Evolutionary conservation across 2,329 filamentous ascomycete genomes (phyloP).

Genomic region (Microdochium bolleyi): DNA sequence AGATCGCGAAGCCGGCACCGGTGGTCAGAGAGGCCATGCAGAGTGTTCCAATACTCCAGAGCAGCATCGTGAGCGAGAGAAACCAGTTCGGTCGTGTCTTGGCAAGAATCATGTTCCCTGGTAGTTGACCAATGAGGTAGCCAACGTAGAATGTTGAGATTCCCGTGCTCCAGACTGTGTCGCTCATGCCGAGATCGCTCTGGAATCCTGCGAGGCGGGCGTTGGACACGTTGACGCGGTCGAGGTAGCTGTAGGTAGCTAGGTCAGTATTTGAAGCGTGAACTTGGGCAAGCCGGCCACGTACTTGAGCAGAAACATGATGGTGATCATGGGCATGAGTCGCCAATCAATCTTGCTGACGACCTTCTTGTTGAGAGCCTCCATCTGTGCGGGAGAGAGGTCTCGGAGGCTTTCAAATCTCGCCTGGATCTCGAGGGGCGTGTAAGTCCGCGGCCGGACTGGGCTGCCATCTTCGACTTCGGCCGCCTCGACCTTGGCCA

Average conservation of each 20-base stretch:
- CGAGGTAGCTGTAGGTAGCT: slow-evolving; percentile 31
- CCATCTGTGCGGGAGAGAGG: slow-evolving; percentile 13
- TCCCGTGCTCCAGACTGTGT: slow-evolving; percentile 26
- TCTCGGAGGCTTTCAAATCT: slow-evolving; percentile 13
- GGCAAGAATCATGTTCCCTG: slow-evolving; percentile 34
- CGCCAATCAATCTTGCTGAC: slow-evolving; percentile 21
- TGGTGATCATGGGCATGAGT: slow-evolving; percentile 18
- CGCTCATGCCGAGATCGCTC: slow-evolving; percentile 21
- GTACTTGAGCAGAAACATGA: slow-evolving; percentile 19
- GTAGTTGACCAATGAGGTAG: slow-evolving; percentile 33
- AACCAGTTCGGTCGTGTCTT: slow-evolving; percentile 24
- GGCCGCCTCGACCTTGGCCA: neutral
- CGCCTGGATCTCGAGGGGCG: slow-evolving; percentile 11
- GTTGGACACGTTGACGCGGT: slow-evolving; percentile 40
- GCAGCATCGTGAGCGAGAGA: slow-evolving; percentile 28
- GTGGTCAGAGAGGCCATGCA: slow-evolving; percentile 29
- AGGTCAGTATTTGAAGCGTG: neutral
- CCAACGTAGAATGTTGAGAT: slow-evolving; percentile 35
- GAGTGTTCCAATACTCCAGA: slow-evolving; percentile 29
- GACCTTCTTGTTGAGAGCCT: slow-evolving; percentile 15
- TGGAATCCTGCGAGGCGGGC: slow-evolving; percentile 25
- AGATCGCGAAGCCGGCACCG: slow-evolving; percentile 12
- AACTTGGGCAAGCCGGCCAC: slow-evolving; percentile 1
- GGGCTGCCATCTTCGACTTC: neutral
- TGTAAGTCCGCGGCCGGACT: slow-evolving; percentile 10